Evolutionary conservation across 176 grass and related monocot genomes (phyloP).

Genomic region (Aegilops tauschii): DNA sequence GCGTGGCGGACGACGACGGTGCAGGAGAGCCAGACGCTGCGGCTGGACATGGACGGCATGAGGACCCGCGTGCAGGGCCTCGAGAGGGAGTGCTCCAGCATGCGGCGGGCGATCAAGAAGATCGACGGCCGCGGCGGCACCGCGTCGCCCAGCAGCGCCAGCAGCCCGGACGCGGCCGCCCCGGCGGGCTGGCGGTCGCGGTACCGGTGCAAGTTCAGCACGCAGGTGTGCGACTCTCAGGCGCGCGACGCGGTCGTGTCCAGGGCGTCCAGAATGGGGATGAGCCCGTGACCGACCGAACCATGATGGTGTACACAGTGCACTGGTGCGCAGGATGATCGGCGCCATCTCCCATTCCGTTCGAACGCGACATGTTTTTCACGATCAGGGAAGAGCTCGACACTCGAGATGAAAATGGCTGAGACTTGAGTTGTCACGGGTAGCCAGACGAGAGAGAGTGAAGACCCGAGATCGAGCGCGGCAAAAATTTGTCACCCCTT

Average conservation of each 20-base stretch:
- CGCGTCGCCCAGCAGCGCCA: constrained; percentile 11
- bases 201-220: constrained; percentile 83
- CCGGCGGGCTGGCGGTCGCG: constrained; percentile 36
- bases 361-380: background rate
- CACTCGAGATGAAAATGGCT: background rate
- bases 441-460: background rate
- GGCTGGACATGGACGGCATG: constrained; percentile 89
- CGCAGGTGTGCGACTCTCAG: constrained; percentile 87
- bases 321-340: background rate
- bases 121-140: constrained; percentile 34
- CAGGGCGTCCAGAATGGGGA: constrained; percentile 45
- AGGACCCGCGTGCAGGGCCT: constrained; percentile 66
- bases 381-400: background rate
- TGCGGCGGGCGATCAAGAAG: constrained; percentile 71
- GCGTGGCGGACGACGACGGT: constrained; percentile 34
- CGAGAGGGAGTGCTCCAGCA: constrained; percentile 83
- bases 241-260: constrained; percentile 75
- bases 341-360: background rate
- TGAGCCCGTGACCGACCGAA: constrained; percentile 51
- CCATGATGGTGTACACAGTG: background rate
- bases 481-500: background rate
- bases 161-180: background rate
- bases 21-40: constrained; percentile 63
- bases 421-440: background rate
- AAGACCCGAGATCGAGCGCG: background rate